A percentile compares a stretch with the other conserved stretches of the same genome.
These are phyloP conservation scores for Skeletonema menzelii DNA, from an alignment of 108 stramenopile species.

Conservation along the genomic window DNA sequence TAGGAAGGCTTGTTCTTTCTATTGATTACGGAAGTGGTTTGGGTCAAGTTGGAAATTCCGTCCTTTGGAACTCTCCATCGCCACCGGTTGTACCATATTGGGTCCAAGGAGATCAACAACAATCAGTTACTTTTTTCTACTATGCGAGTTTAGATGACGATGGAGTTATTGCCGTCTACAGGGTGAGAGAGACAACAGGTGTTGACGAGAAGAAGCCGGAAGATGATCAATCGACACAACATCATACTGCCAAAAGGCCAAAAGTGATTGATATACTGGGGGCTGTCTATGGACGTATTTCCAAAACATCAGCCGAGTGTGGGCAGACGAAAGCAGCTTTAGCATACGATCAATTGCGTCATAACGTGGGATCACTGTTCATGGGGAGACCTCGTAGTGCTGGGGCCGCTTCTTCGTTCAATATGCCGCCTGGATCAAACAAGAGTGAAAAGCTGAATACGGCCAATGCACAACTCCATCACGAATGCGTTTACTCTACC, in stretches of 20 bases:
- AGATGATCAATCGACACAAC: not conserved
- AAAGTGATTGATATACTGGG: constrained; percentile 33
- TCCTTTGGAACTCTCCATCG: constrained; percentile 63
- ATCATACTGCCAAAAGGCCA: constrained; percentile 19
- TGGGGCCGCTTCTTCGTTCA: not conserved
- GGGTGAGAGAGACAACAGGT: constrained; percentile 18
- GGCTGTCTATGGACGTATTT: constrained; percentile 33
- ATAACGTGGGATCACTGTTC: constrained; percentile 22
- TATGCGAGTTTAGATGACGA: constrained; percentile 77
- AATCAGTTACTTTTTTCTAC: constrained; percentile 41
- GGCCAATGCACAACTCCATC: not conserved
- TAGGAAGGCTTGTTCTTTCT: constrained; percentile 30
- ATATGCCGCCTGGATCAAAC: not conserved
- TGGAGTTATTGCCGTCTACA: constrained; percentile 73
- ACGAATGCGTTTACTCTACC: constrained; percentile 67
- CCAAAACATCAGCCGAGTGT: constrained; percentile 27
- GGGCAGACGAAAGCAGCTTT: constrained; percentile 37
- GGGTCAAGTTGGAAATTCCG: constrained; percentile 48
- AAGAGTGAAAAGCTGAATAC: not conserved
- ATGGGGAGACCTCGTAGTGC: constrained; percentile 27
- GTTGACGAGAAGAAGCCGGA: not conserved
- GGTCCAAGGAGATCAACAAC: constrained; percentile 34
- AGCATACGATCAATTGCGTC: constrained; percentile 32
- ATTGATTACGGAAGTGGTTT: constrained; percentile 52
- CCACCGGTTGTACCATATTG: constrained; percentile 45